A percentile compares a stretch with the other conserved stretches of the same genome.
Evolutionary conservation across 371 early-diverging fungal genomes (phyloP).

Genomic region (Mucor irregularis): DNA sequence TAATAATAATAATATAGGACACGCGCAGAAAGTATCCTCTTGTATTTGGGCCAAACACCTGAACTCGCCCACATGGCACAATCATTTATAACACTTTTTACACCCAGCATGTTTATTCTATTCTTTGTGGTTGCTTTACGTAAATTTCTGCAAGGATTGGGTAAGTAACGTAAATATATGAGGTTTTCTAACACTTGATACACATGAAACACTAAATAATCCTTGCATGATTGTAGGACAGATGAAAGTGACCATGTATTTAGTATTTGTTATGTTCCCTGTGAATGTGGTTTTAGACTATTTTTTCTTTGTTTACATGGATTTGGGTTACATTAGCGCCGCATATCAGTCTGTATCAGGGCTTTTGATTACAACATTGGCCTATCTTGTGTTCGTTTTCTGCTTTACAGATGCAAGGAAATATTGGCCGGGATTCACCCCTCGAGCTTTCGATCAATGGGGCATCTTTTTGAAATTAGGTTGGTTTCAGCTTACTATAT

Average conservation of each 20-base stretch:
- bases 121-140: conserved; percentile 34
- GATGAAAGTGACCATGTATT: conserved; percentile 42
- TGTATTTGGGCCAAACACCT: conserved; percentile 37
- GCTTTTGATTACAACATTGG: neutral
- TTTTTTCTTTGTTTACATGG: conserved; percentile 28
- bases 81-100: conserved; percentile 23
- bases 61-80: conserved; percentile 34
- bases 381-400: conserved; percentile 14
- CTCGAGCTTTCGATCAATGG: conserved; percentile 34
- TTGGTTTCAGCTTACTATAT: neutral
- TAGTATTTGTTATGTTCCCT: conserved; percentile 31
- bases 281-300: conserved; percentile 33
- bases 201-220: too few relatives aligned
- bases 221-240: conserved; percentile 22
- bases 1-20: conserved; percentile 1
- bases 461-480: conserved; percentile 42
- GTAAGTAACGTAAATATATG: conserved; percentile 14
- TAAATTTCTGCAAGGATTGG: conserved; percentile 40
- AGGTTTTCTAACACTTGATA: neutral
- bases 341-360: conserved; percentile 20
- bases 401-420: conserved; percentile 18
- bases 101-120: conserved; percentile 29
- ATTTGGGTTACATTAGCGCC: conserved; percentile 37
- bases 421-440: conserved; percentile 41
- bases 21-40: conserved; percentile 8